phyloP scores from a whole-genome alignment of 148 eudicot species.

The Diospyros lotus region DNA sequence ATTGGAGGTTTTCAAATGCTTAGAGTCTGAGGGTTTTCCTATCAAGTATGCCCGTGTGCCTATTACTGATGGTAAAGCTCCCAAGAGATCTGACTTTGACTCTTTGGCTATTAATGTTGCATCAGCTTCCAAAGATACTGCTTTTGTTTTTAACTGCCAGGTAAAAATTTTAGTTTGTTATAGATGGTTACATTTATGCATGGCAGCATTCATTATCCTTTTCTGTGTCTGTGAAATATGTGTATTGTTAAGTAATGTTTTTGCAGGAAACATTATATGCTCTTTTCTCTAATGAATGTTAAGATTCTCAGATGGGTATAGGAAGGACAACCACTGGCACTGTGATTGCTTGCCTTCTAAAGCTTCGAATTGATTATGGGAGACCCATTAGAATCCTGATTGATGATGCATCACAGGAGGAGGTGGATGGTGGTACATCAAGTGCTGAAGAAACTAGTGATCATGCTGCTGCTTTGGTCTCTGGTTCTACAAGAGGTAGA shows the following conservation, averaged over 20 bases:
- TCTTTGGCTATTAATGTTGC: slow-evolving; percentile 65
- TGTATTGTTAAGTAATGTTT: neutral
- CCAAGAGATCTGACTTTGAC: slow-evolving; percentile 95
- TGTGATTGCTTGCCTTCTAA: slow-evolving; percentile 91
- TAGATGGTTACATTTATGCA: neutral
- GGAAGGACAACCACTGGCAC: slow-evolving; percentile 98
- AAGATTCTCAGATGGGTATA: slow-evolving; percentile 75
- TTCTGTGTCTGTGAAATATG: neutral
- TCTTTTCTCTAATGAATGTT: slow-evolving; percentile 6
- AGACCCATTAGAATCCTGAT: slow-evolving; percentile 63
- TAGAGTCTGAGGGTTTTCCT: slow-evolving; percentile 71
- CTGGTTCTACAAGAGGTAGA: slow-evolving; percentile 36
- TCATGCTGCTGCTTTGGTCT: slow-evolving; percentile 29
- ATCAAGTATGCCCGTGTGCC: slow-evolving; percentile 96
- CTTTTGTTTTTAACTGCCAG: slow-evolving; percentile 97
- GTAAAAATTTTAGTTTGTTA: slow-evolving; percentile 27
- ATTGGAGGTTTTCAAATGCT: slow-evolving; percentile 69
- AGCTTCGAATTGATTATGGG: slow-evolving; percentile 83
- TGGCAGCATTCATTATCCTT: neutral
- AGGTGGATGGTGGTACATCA: slow-evolving; percentile 42
- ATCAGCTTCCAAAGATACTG: slow-evolving; percentile 77
- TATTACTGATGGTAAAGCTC: slow-evolving; percentile 98
- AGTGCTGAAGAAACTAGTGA: slow-evolving; percentile 66
- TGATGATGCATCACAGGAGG: slow-evolving; percentile 45
- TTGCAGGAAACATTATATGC: neutral